Evolutionary conservation across 2,329 filamentous ascomycete genomes (phyloP).

Genomic region (Hypoxylon sp.): DNA sequence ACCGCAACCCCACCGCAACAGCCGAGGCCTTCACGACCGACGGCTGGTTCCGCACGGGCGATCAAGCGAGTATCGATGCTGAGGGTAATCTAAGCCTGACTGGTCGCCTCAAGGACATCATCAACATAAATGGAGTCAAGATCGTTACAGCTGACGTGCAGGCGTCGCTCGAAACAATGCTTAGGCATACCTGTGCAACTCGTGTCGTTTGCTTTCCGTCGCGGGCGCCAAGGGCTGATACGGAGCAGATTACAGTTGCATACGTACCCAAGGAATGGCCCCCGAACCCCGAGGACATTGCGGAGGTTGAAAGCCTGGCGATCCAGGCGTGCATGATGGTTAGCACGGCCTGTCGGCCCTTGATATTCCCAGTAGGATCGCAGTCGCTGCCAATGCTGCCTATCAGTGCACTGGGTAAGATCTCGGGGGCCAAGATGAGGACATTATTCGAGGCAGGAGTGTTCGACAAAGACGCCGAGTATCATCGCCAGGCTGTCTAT

Average conservation of each 20-base stretch:
- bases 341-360: background rate
- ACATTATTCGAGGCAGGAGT: background rate
- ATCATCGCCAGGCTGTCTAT: background rate
- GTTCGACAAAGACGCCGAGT: background rate
- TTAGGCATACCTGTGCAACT: conserved; percentile 43
- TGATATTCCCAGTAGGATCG: background rate
- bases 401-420: background rate
- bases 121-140: conserved; percentile 64
- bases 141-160: conserved; percentile 56
- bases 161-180: conserved; percentile 53
- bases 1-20: conserved; percentile 69
- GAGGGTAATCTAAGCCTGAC: conserved; percentile 53
- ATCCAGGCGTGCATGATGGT: conserved; percentile 32
- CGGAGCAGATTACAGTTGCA: conserved; percentile 56
- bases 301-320: conserved; percentile 29
- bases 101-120: conserved; percentile 57
- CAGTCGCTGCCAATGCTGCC: background rate
- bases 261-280: conserved; percentile 4
- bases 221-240: conserved; percentile 34
- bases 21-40: conserved; percentile 65
- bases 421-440: background rate
- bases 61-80: conserved; percentile 53
- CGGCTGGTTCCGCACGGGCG: conserved; percentile 60
- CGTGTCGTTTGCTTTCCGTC: conserved; percentile 57
- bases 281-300: background rate